Evolutionary conservation across 75 land plant species (phyloP).

Genomic region (Cupressus sempervirens): DNA sequence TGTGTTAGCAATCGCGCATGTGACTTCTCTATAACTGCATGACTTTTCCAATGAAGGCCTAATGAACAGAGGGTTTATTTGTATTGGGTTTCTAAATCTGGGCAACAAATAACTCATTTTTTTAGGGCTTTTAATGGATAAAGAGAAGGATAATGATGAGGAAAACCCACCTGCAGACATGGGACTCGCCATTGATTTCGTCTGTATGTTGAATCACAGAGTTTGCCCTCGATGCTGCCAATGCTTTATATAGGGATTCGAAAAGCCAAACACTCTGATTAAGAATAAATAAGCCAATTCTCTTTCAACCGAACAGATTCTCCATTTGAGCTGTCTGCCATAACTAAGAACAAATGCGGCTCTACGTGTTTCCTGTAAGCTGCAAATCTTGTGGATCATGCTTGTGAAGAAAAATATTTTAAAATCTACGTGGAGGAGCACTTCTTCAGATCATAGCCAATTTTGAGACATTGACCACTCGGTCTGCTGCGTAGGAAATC

Average conservation of each 20-base stretch:
- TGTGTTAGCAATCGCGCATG: neutral
- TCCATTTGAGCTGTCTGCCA: neutral
- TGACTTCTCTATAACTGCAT: neutral
- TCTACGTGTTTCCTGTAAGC: neutral
- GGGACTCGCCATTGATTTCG: neutral
- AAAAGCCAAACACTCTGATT: neutral
- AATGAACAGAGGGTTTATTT: neutral
- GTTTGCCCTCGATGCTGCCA: neutral
- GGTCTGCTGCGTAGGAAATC: too few relatives aligned
- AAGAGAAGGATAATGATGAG: neutral
- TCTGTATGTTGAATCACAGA: neutral
- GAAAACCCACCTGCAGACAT: neutral
- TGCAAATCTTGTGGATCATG: neutral
- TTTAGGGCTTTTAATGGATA: neutral
- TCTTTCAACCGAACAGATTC: neutral
- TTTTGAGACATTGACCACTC: neutral
- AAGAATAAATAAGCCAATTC: neutral
- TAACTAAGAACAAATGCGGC: neutral
- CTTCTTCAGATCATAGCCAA: neutral
- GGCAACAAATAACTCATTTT: neutral
- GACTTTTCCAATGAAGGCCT: neutral
- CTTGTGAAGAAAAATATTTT: neutral
- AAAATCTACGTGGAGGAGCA: neutral
- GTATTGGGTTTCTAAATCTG: neutral
- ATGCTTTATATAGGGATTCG: neutral